Evolutionary conservation across 1,139 yeast species (phyloP).

Genomic region (Suhomyces chickasaworum): DNA sequence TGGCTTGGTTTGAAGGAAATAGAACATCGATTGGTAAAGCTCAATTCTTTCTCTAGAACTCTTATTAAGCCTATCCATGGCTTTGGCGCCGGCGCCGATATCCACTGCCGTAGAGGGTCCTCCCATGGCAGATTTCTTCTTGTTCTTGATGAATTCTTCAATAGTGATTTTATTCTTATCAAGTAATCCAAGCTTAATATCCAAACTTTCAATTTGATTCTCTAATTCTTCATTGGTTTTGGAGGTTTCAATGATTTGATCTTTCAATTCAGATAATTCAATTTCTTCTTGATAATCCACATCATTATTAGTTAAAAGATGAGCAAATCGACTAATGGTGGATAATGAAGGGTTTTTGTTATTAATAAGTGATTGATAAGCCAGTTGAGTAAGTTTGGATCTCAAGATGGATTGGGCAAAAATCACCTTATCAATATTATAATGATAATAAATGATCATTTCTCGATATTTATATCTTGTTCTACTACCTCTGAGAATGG

Average conservation of each 20-base stretch:
- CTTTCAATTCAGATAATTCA: slow-evolving; percentile 66
- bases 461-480: slow-evolving; percentile 39
- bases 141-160: slow-evolving; percentile 68
- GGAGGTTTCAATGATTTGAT: slow-evolving; percentile 64
- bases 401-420: slow-evolving; percentile 75
- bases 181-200: slow-evolving; percentile 74
- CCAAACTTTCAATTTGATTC: slow-evolving; percentile 74
- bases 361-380: slow-evolving; percentile 70
- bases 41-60: slow-evolving; percentile 51
- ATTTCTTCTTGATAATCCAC: slow-evolving; percentile 77
- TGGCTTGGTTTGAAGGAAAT: slow-evolving; percentile 83
- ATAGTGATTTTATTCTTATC: slow-evolving; percentile 79
- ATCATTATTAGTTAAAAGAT: slow-evolving; percentile 73
- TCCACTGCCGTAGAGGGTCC: slow-evolving; percentile 21
- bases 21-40: slow-evolving; percentile 75
- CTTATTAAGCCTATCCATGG: slow-evolving; percentile 37
- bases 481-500: slow-evolving; percentile 48
- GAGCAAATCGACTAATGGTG: slow-evolving; percentile 77
- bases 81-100: slow-evolving; percentile 21
- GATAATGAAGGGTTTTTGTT: slow-evolving; percentile 76
- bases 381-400: slow-evolving; percentile 66
- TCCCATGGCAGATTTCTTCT: slow-evolving; percentile 39
- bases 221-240: slow-evolving; percentile 69
- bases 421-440: slow-evolving; percentile 59
- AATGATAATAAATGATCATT: slow-evolving; percentile 54